Base-by-base conservation (phyloP, 2,329 filamentous ascomycete species). In the Colletotrichum tropicicola region DNA sequence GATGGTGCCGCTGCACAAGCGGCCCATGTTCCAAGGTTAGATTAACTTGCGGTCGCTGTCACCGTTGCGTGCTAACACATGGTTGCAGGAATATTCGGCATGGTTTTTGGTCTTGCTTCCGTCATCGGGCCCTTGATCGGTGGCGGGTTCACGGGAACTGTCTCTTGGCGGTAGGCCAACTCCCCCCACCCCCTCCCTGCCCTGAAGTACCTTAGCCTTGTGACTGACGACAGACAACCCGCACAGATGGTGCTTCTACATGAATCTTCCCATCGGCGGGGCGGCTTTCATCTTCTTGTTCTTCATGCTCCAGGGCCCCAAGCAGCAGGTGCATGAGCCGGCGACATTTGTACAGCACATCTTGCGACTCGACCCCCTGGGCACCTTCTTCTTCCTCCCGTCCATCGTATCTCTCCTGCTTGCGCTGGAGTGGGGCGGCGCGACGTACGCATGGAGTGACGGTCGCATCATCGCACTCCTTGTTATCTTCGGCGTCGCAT, bases 371-470 rank as follows among this genome's bases (percentile, higher is more conserved):
- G 87, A 90, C 61, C 86, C 86, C 0, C 71, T 89, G 2, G 88
- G 89, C 25, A 89, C 86, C 7, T 71, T 85, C 13, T 82, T 89
- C 73, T 86, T 91, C 67, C 74, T 91, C 15, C 87, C 88, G 0
- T 82, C 82, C 30, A 81, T 89, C 39, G 79, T 89, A 13, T 87
- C 82, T 66, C 83, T 91, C 37, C 75, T 91, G 3, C 77, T 91
- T 5, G 88, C 88, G 1, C 78, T 91, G 32, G 85, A 91, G 70
- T 91, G 87, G 88, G 87, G 87, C 54, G 87, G 87, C 4, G 80
- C 81, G 3, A 80, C 74, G 3, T 85, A 87, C 68, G 66, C 77
- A 0, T 89, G 87, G 87, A 76, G 72, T 39, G 80, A 77, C 67
- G 83, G 82, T 77, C 81, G 83, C 44, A 82, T 88, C 57, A 82